Base-by-base conservation (phyloP, 352 stramenopile genomes). In the Phytophthora pluvialis region DNA sequence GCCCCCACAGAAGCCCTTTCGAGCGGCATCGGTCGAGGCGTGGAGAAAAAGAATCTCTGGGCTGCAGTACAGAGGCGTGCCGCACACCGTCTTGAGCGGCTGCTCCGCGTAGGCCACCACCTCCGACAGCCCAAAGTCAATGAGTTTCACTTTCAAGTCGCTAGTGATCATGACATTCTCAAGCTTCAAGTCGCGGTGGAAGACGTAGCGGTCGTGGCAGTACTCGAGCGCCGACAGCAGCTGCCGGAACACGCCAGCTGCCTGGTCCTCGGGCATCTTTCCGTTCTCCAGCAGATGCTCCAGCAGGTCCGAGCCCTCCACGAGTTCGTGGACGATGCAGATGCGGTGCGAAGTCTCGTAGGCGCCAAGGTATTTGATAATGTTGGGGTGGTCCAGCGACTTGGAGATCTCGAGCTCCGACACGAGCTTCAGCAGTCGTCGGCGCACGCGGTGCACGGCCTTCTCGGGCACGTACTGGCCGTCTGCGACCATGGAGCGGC, bases 81-180 rank as follows among this genome's bases (percentile, higher is more conserved):
- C 86, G 50, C 86, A 94, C 47, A 93, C 86, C 25, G 86, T 90
- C 42, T 79, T 79, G 33, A 94, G 73, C 21, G 61, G 77, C 39
- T 95, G 74, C 18, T 86, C 86, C 6, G 86, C 78, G 35, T 74
- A 75, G 33, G 90, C 91, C 54, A 74, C 51, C 46, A 95, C 77
- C 52, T 97, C 96, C 1, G 93, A 98, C 7, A 98, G 78, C 36
- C 95, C 95, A 88, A 98, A 98, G 77, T 98, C 94, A 76, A 98
- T 98, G 46, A 98, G 85, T 81, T 98, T 98, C 47, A 98, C 86
- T 52, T 93, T 85, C 45, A 92, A 78, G 61, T 98, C 93, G 47
- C 83, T 88, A 48, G 90, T 96, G 71, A 98, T 83, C 43, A 98
- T 80, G 26, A 98, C 91, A 89, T 98, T 98, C 68, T 98, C 95